phyloP scores from a whole-genome alignment of 805 yeast species.

The Ogataea pignaliae region DNA sequence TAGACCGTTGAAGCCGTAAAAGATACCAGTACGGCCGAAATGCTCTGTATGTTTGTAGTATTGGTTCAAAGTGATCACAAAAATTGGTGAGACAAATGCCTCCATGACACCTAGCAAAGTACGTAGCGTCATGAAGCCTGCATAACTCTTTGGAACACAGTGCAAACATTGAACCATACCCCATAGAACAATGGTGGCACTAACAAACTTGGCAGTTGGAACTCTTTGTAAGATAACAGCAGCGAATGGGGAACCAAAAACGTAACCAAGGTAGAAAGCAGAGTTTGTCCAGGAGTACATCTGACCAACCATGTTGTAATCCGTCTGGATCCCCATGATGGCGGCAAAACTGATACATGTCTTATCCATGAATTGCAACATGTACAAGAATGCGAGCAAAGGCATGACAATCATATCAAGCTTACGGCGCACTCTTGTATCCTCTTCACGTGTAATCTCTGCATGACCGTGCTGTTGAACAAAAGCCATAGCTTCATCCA shows the following conservation, averaged over 20 bases:
- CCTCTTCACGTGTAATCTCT: slow-evolving; percentile 15
- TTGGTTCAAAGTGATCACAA: slow-evolving; percentile 33
- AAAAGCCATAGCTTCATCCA: slow-evolving; percentile 10
- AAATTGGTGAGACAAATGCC: slow-evolving; percentile 30
- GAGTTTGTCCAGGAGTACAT: slow-evolving; percentile 31
- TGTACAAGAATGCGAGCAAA: slow-evolving; percentile 39
- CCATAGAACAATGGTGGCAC: slow-evolving; percentile 46
- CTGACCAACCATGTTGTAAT: slow-evolving; percentile 43
- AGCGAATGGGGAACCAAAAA: slow-evolving; percentile 52
- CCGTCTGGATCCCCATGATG: slow-evolving; percentile 49
- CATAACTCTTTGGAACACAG: slow-evolving; percentile 38
- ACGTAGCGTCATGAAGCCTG: slow-evolving; percentile 41
- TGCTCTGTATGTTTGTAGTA: slow-evolving; percentile 31
- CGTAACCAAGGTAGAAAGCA: slow-evolving; percentile 36
- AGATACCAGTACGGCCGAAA: slow-evolving; percentile 22
- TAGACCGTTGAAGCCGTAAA: slow-evolving; percentile 37
- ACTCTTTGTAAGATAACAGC: slow-evolving; percentile 41
- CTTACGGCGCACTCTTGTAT: slow-evolving; percentile 31
- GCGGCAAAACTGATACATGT: slow-evolving; percentile 50
- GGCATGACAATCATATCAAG: slow-evolving; percentile 50
- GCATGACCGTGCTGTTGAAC: too few relatives aligned
- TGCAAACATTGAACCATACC: slow-evolving; percentile 40
- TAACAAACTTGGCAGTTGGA: slow-evolving; percentile 45
- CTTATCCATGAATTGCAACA: slow-evolving; percentile 60
- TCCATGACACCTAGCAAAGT: slow-evolving; percentile 45